Conservation (phyloP, 2,329 filamentous ascomycete species). For the Cytospora chrysosperma region DNA sequence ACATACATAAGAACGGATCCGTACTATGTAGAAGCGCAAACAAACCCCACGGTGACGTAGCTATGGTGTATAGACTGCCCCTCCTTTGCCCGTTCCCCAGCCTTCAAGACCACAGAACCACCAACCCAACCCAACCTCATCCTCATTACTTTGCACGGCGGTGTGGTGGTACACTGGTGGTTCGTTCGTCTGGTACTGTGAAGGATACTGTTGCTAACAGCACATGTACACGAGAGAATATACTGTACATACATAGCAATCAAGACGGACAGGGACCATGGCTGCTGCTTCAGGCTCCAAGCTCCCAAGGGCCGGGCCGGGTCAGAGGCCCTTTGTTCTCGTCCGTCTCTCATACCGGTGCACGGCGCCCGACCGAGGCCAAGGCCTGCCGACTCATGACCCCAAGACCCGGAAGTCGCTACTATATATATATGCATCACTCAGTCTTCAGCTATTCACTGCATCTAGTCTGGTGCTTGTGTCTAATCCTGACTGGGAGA, state of each 20-base stretch:
- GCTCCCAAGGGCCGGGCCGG: background rate
- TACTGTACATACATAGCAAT: no score
- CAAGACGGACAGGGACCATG: background rate
- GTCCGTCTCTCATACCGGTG: background rate
- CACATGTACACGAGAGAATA: no score
- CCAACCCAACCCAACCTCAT: background rate
- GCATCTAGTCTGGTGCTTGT: no score
- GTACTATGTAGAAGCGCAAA: background rate
- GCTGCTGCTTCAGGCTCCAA: no score
- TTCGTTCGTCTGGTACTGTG: no score
- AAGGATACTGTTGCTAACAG: no score
- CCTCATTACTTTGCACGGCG: no score
- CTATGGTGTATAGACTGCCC: background rate
- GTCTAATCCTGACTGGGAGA: no score
- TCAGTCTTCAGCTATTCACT: no score
- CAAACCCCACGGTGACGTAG: slow-evolving; percentile 11
- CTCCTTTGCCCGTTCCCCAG: background rate
- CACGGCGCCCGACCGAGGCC: background rate
- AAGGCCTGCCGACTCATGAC: background rate
- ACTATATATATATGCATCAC: no score
- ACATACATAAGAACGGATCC: no score
- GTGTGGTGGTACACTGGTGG: no score
- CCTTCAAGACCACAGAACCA: background rate
- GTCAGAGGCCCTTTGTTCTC: background rate
- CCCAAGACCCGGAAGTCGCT: background rate